Evolutionary conservation across 2,329 filamentous ascomycete genomes (phyloP), one percentile per base, ranked within the genome.

Genomic region (Cladophialophora bantiana): DNA sequence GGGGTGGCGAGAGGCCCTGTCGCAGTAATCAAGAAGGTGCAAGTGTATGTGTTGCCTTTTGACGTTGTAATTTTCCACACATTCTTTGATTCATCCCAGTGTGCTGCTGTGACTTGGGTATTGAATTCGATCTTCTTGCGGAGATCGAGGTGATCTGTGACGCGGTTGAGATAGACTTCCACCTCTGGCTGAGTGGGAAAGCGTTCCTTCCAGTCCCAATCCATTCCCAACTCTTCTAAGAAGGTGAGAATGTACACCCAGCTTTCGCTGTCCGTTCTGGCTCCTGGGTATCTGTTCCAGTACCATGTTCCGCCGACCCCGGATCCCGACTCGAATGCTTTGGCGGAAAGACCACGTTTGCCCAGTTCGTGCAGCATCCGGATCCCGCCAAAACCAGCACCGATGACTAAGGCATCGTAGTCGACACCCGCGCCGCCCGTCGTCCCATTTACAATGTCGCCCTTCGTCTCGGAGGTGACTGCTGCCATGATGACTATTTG

Each of bases 311-410:
- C 77, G 3, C 67, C 67, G 0, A 80, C 73, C 53, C 82, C 80
- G 4, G 79, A 78, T 5, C 82, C 85, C 0, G 83, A 82, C 67
- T 88, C 86, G 68, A 83, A 83, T 18, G 87, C 77, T 38, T 80
- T 78, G 2, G 78, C 75, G 9, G 81, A 82, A 26, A 82, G 73
- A 0, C 84, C 85, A 4, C 78, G 77, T 10, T 85, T 81, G 1
- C 83, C 81, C 7, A 86, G 78, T 0, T 81, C 80, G 69, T 86
- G 82, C 35, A 86, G 80, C 76, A 82, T 81, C 61, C 83, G 85
- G 26, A 84, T 75, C 15, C 83, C 83, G 31, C 81, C 68, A 60
- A 74, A 73, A 1, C 75, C 74, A 7, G 74, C 74, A 45, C 75
- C 75, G 4, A 75, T 70, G 55, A 71, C 66, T 42, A 74, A 65